A percentile compares a stretch with the other conserved stretches of the same genome.
Conservation (phyloP, 441 rosid genomes). For the Populus hybrid region DNA sequence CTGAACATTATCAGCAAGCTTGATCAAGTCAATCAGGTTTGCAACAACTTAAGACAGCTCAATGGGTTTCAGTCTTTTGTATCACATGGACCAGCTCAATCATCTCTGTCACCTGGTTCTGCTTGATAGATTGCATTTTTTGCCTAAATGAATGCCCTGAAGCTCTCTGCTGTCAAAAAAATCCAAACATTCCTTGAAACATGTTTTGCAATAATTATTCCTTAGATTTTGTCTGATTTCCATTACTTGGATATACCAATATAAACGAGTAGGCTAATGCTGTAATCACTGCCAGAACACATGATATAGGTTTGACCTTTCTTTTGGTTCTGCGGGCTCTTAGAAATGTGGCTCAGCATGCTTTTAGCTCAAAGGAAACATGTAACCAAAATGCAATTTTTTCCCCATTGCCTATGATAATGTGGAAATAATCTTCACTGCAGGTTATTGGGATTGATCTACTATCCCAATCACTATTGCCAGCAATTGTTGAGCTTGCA, state of each 20-base stretch:
- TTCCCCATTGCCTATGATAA: conserved; percentile 1
- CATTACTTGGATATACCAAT: neutral
- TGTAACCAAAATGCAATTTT: neutral
- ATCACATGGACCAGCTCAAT: neutral
- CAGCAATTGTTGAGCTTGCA: conserved; percentile 98
- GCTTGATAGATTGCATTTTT: neutral
- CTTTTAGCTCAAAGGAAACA: neutral
- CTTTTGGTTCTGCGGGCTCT: neutral
- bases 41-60: conserved; percentile 12
- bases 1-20: conserved; percentile 97
- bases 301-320: neutral
- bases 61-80: neutral
- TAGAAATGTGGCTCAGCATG: neutral
- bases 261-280: neutral
- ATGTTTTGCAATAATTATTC: neutral
- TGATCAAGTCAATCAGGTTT: conserved; percentile 97
- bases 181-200: neutral
- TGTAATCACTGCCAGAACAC: neutral
- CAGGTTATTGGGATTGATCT: conserved; percentile 98
- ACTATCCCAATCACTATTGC: conserved; percentile 84
- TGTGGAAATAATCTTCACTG: conserved; percentile 21
- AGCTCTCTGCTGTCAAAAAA: neutral
- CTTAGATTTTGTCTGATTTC: neutral
- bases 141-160: neutral
- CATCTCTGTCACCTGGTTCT: neutral